Conservation (phyloP, 2,329 filamentous ascomycete species). For the Pleurostoma richardsiae region DNA sequence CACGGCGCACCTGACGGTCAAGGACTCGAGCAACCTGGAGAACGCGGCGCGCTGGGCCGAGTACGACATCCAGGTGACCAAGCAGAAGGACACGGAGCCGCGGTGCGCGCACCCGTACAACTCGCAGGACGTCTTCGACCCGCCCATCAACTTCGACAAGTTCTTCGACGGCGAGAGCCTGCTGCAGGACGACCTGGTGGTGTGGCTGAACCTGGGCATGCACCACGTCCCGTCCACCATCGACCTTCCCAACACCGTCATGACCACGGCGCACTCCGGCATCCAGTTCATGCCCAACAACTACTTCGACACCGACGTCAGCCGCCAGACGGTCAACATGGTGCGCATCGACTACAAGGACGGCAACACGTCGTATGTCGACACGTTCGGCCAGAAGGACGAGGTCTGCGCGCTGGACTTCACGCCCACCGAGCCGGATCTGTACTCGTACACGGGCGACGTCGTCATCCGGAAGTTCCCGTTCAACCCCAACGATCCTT, state of each 20-base stretch:
- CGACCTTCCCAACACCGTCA: conserved; percentile 49
- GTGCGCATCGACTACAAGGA: conserved; percentile 30
- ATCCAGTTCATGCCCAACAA: conserved; percentile 38
- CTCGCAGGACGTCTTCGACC: conserved; percentile 35
- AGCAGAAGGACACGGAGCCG: conserved; percentile 48
- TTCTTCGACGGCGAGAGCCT: conserved; percentile 40
- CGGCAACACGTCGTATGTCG: conserved; percentile 18
- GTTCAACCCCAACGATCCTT: conserved; percentile 27
- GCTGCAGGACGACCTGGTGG: conserved; percentile 38
- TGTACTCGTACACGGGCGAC: conserved; percentile 24
- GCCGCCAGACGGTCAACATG: conserved; percentile 31
- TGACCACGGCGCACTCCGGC: conserved; percentile 38
- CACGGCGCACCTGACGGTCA: conserved; percentile 38
- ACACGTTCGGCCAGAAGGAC: conserved; percentile 23
- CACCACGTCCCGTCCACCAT: conserved; percentile 51
- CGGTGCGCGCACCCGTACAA: conserved; percentile 38
- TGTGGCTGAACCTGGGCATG: conserved; percentile 51
- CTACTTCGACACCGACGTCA: conserved; percentile 33
- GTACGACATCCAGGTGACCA: conserved; percentile 44
- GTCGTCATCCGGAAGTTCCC: conserved; percentile 30
- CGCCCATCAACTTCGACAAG: conserved; percentile 42
- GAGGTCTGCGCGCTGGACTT: conserved; percentile 19
- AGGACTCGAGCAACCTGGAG: conserved; percentile 38
- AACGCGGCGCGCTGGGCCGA: conserved; percentile 43
- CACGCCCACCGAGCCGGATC: conserved; percentile 14